These are phyloP conservation scores for Candida methanosorbosa DNA, from an alignment of 805 yeast genomes.

Conservation along the genomic window DNA sequence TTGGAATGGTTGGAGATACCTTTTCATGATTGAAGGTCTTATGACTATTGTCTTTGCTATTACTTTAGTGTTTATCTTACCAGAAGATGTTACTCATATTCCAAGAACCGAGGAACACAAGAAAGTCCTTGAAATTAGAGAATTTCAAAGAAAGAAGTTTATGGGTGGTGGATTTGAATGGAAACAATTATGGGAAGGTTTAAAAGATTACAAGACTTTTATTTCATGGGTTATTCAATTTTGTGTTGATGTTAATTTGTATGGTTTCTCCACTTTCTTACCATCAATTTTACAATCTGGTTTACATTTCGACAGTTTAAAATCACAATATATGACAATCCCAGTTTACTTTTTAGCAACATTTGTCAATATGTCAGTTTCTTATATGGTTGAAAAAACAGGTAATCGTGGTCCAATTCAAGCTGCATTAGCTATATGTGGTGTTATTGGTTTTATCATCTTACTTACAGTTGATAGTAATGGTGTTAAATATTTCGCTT, in stretches of 20 bases:
- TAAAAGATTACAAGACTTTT: constrained; percentile 8
- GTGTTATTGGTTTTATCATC: constrained; percentile 9
- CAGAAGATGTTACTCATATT: constrained; percentile 28
- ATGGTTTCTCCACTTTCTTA: constrained; percentile 9
- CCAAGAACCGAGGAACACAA: constrained; percentile 20
- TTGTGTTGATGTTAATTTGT: constrained; percentile 9
- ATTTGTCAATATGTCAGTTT: constrained; percentile 2
- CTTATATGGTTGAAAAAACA: constrained; percentile 7
- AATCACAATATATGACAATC: constrained; percentile 11
- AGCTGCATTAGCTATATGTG: constrained; percentile 7
- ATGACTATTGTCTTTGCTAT: constrained; percentile 25
- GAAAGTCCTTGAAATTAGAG: constrained; percentile 10
- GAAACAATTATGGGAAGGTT: constrained; percentile 3
- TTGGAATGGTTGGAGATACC: constrained; percentile 20
- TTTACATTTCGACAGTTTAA: constrained; percentile 8
- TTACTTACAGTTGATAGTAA: constrained; percentile 7
- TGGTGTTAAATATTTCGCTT: constrained; percentile 12
- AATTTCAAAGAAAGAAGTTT: constrained; percentile 4
- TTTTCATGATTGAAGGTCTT: constrained; percentile 23
- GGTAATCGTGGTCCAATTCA: constrained; percentile 9
- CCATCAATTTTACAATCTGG: constrained; percentile 13
- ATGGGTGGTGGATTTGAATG: constrained; percentile 6
- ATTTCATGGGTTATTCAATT: constrained; percentile 7
- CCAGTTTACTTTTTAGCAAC: constrained; percentile 13
- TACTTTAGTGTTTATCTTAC: constrained; percentile 8